Conservation (phyloP, 768 basidiomycete genomes). For the Gymnopilus dilepis region DNA sequence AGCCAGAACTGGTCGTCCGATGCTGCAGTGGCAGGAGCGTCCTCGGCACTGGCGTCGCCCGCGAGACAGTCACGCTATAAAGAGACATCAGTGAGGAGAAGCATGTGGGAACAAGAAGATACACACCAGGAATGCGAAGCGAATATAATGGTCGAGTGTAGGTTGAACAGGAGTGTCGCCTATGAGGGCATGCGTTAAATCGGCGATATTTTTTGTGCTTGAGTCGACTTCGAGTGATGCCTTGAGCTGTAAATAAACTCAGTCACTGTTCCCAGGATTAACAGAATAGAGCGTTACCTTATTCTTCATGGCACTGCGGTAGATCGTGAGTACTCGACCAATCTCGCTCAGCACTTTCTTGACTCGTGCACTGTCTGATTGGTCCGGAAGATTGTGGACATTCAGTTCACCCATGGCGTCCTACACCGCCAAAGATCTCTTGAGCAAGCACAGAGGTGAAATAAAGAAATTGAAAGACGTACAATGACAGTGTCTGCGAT, state of each 20-base stretch:
- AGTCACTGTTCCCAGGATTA: not conserved
- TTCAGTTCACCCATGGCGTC: not conserved
- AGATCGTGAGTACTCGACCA: not conserved
- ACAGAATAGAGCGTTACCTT: not conserved
- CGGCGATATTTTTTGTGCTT: not conserved
- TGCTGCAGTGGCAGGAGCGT: not conserved
- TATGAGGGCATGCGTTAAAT: constrained; percentile 3
- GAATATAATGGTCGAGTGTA: constrained; percentile 6
- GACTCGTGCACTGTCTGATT: not conserved
- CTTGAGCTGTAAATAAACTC: not conserved
- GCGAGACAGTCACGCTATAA: not conserved
- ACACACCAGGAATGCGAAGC: constrained; percentile 6
- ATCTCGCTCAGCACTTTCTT: not conserved
- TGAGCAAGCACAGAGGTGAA: not conserved
- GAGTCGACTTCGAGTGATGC: not conserved
- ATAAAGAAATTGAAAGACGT: not conserved
- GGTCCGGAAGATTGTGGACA: not conserved
- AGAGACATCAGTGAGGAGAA: not conserved
- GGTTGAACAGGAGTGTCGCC: not conserved
- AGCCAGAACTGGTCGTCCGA: not conserved
- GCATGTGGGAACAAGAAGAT: not conserved
- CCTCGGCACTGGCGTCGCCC: not conserved
- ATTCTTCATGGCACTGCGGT: not conserved
- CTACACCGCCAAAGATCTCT: too few species aligned
- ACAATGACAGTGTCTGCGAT: not conserved